These are phyloP conservation scores for Metschnikowia continentalis DNA, from an alignment of 805 yeast species.

Conservation along the genomic window DNA sequence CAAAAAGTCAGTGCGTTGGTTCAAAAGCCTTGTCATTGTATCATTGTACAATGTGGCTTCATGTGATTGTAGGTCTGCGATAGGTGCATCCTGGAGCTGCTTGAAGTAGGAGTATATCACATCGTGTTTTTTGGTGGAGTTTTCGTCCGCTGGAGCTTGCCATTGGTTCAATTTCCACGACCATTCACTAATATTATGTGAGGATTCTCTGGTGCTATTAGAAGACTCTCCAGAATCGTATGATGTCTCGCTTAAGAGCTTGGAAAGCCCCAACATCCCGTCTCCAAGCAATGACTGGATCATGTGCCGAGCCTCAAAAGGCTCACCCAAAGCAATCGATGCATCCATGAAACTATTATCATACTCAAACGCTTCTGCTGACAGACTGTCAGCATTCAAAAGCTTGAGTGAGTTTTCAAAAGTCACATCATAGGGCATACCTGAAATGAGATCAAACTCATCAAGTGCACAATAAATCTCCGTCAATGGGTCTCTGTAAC, in stretches of 20 bases:
- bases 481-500: conserved; percentile 7
- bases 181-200: conserved; percentile 41
- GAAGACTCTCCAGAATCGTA: conserved; percentile 24
- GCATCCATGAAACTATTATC: conserved; percentile 57
- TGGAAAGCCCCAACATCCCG: conserved; percentile 60
- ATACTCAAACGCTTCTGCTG: conserved; percentile 44
- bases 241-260: conserved; percentile 31
- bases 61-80: neutral
- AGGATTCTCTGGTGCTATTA: conserved; percentile 21
- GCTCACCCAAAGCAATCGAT: conserved; percentile 15
- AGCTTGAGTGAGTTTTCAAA: conserved; percentile 48
- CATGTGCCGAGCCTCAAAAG: conserved; percentile 15
- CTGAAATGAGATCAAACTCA: conserved; percentile 61
- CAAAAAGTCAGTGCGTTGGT: neutral
- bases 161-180: conserved; percentile 76
- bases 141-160: conserved; percentile 57
- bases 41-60: neutral
- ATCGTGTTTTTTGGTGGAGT: conserved; percentile 37
- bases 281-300: conserved; percentile 39
- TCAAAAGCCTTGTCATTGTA: neutral
- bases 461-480: conserved; percentile 49
- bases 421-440: conserved; percentile 57
- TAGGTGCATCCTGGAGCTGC: conserved; percentile 36
- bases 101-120: conserved; percentile 52
- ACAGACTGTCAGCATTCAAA: conserved; percentile 25